Conservation (phyloP, 83 land plant genomes). For the Diphasiastrum complanatum region DNA sequence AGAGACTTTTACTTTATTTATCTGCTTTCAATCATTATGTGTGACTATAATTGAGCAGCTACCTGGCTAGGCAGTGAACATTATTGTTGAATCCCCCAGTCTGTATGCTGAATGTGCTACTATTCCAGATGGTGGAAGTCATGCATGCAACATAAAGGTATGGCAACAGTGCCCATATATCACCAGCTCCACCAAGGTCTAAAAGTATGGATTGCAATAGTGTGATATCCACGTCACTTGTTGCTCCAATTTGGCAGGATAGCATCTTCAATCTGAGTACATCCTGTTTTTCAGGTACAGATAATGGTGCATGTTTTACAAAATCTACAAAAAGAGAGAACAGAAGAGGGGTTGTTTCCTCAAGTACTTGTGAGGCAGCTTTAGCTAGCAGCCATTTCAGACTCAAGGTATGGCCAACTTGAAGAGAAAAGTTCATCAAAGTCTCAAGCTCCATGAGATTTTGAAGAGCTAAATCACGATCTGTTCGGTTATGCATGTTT, state of each 20-base stretch:
- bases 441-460: constrained; percentile 82
- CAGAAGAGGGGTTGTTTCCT: constrained; percentile 65
- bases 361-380: constrained; percentile 75
- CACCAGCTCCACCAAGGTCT: constrained; percentile 66
- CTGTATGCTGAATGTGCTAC: constrained; percentile 57
- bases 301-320: constrained; percentile 61
- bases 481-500: constrained; percentile 54
- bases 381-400: constrained; percentile 71
- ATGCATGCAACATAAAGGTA: constrained; percentile 80
- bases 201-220: constrained; percentile 57
- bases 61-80: constrained; percentile 93
- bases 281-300: constrained; percentile 83
- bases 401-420: constrained; percentile 84
- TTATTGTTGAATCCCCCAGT: constrained; percentile 94
- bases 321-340: constrained; percentile 65
- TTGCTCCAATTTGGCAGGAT: constrained; percentile 56
- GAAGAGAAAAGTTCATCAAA: constrained; percentile 62
- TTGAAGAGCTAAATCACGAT: constrained; percentile 61
- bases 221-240: constrained; percentile 59
- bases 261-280: constrained; percentile 57
- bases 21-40: neutral
- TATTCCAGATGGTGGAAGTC: constrained; percentile 83
- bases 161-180: constrained; percentile 87
- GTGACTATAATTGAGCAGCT: neutral
- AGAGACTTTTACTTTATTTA: neutral